A percentile compares a stretch with the other conserved stretches of the same genome.
These are phyloP conservation scores for Heterobasidion irregulare DNA, from an alignment of 1,284 basidiomycete genomes.

Conservation along the genomic window DNA sequence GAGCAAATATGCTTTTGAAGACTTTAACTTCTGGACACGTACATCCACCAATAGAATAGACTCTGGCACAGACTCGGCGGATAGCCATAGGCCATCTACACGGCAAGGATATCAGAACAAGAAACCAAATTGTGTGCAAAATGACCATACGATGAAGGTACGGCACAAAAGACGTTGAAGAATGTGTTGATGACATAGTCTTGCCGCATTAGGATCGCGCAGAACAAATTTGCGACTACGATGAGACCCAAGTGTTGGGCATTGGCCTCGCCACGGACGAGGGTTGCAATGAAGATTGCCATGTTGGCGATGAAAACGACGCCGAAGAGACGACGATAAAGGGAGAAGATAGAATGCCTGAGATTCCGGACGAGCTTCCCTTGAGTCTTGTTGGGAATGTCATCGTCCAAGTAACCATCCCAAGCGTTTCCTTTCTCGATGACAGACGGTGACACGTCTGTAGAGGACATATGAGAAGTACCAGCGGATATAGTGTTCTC, in stretches of 20 bases:
- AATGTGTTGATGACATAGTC: conserved; percentile 52
- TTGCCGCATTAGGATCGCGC: conserved; percentile 52
- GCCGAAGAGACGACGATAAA: conserved; percentile 51
- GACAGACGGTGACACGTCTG: conserved; percentile 7
- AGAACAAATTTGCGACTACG: conserved; percentile 44
- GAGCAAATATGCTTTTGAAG: background rate
- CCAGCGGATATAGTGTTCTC: background rate
- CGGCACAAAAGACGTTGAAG: conserved; percentile 41
- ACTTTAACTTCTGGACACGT: conserved; percentile 11
- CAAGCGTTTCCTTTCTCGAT: conserved; percentile 26
- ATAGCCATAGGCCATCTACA: conserved; percentile 45
- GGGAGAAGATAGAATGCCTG: conserved; percentile 42
- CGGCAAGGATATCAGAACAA: background rate
- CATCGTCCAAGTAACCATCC: conserved; percentile 44
- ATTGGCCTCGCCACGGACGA: conserved; percentile 30
- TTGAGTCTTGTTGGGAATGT: conserved; percentile 41
- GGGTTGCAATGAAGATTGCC: conserved; percentile 38
- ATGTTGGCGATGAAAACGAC: conserved; percentile 48
- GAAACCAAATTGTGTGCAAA: background rate
- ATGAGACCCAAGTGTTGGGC: conserved; percentile 38
- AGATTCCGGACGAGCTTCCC: conserved; percentile 39
- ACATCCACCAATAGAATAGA: conserved; percentile 50
- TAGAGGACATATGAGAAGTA: background rate
- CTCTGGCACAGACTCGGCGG: conserved; percentile 41
- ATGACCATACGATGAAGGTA: conserved; percentile 33